phyloP scores from a whole-genome alignment of 768 basidiomycete species.

The Macrolepiota albuminosa region DNA sequence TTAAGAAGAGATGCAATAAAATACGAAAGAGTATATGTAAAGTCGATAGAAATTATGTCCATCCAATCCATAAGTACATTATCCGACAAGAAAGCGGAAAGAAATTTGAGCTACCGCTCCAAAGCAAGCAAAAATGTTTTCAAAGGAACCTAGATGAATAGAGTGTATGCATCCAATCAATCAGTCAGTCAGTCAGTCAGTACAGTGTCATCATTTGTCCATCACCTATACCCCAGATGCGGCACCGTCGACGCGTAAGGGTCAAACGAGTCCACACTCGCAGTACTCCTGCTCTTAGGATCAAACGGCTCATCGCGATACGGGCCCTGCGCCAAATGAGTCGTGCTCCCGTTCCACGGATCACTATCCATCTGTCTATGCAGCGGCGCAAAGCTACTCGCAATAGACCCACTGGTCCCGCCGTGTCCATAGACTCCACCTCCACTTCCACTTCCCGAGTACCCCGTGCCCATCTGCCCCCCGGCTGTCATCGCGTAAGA shows the following conservation, averaged over 20 bases:
- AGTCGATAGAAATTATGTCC: constrained; percentile 1
- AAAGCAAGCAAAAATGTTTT: not conserved
- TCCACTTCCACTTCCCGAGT: constrained; percentile 18
- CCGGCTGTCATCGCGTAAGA: constrained; percentile 16
- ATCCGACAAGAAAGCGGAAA: not conserved
- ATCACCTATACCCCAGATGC: constrained; percentile 4
- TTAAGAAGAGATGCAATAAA: not conserved
- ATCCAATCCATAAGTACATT: constrained; percentile 7
- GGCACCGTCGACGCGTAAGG: constrained; percentile 27
- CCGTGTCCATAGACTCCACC: constrained; percentile 23
- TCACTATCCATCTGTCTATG: constrained; percentile 52
- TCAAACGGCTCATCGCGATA: constrained; percentile 24
- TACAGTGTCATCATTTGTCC: not conserved
- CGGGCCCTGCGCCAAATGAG: constrained; percentile 35
- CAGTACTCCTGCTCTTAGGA: not conserved
- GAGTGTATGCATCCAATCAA: not conserved
- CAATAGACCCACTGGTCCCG: constrained; percentile 37
- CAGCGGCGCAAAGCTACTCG: constrained; percentile 67
- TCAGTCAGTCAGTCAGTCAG: not conserved
- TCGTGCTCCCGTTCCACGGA: constrained; percentile 53
- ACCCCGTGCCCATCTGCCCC: constrained; percentile 24
- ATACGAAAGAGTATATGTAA: not conserved
- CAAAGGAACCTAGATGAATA: not conserved
- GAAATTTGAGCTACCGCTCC: not conserved
- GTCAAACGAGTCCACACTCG: constrained; percentile 25